A percentile compares a stretch with the other conserved stretches of the same genome.
phyloP scores from a whole-genome alignment of 495 filamentous ascomycete genomes.

The Xylaria acuta region DNA sequence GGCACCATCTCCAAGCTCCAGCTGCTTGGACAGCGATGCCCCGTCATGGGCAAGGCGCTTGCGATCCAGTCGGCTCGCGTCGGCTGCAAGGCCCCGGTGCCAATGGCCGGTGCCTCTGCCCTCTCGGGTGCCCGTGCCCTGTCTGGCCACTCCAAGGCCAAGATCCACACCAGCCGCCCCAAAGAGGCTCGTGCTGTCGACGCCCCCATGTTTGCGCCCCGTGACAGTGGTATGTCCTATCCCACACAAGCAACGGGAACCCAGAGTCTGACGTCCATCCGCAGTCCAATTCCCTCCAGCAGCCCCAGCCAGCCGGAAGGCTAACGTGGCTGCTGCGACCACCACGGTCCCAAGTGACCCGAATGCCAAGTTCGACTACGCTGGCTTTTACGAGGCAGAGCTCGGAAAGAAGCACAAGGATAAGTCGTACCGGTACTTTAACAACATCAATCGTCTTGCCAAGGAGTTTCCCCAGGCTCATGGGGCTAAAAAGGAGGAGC shows the following conservation, averaged over 20 bases:
- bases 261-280: slow-evolving; percentile 32
- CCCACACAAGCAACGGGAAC: neutral
- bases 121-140: slow-evolving; percentile 52
- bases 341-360: slow-evolving; percentile 28
- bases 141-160: slow-evolving; percentile 63
- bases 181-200: slow-evolving; percentile 77
- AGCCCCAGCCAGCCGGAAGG: slow-evolving; percentile 44
- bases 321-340: slow-evolving; percentile 35
- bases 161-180: slow-evolving; percentile 77
- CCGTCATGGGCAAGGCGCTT: slow-evolving; percentile 97
- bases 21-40: slow-evolving; percentile 91
- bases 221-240: slow-evolving; percentile 61
- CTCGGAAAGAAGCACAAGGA: slow-evolving; percentile 99
- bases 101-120: slow-evolving; percentile 43
- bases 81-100: slow-evolving; percentile 33
- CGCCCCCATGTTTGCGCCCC: slow-evolving; percentile 60
- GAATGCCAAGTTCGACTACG: slow-evolving; percentile 78
- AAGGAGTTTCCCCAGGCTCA: slow-evolving; percentile 96
- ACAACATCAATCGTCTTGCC: slow-evolving; percentile 98
- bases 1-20: slow-evolving; percentile 97
- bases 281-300: slow-evolving; percentile 50
- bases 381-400: slow-evolving; percentile 85
- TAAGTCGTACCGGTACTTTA: slow-evolving; percentile 99
- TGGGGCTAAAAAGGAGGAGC: slow-evolving; percentile 80
- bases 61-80: slow-evolving; percentile 77